A percentile compares a stretch with the other conserved stretches of the same genome.
Conservation (phyloP, 305 asterid species). For the Caryopteris hybrid region DNA sequence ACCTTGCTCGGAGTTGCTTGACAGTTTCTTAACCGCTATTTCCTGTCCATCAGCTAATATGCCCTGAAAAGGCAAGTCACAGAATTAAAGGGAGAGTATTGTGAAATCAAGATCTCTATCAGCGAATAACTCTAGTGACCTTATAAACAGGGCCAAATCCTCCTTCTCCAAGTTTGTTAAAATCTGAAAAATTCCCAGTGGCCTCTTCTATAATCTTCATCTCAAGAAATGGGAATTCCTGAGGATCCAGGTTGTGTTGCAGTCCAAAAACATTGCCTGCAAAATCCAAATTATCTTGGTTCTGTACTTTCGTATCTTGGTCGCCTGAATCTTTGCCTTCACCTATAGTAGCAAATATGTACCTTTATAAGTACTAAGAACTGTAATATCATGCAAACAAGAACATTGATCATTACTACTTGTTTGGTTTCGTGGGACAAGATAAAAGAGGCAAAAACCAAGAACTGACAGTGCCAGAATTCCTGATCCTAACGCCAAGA, state of each 20-base stretch:
- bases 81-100: background rate
- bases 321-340: background rate
- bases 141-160: conserved; percentile 28
- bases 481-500: conserved; percentile 2
- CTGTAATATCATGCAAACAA: background rate
- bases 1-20: conserved; percentile 17
- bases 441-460: background rate
- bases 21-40: conserved; percentile 26
- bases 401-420: background rate
- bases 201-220: background rate
- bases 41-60: conserved; percentile 10
- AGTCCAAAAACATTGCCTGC: background rate
- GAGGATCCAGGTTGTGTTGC: conserved; percentile 12
- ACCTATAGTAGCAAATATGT: background rate
- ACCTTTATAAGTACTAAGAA: background rate
- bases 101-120: background rate
- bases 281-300: background rate
- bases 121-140: background rate
- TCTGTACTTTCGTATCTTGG: background rate
- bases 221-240: conserved; percentile 4
- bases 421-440: background rate
- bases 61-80: conserved; percentile 2
- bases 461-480: background rate
- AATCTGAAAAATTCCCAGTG: conserved; percentile 10
- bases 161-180: conserved; percentile 28